Base-by-base conservation (phyloP, 129 eudicot species). In the Lactuca sativa region DNA sequence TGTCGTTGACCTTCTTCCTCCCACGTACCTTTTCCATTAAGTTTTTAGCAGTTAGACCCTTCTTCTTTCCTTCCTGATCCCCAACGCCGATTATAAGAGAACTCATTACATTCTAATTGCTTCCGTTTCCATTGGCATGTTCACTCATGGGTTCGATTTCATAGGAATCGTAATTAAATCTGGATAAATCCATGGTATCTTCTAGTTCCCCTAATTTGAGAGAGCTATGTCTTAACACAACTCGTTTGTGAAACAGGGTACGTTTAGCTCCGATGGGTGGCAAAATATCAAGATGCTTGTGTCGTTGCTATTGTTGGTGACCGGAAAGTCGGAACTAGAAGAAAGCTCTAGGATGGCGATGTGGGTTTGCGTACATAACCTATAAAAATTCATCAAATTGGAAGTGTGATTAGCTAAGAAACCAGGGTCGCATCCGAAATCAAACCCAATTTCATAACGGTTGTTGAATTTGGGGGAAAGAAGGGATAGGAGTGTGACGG, bases 1-100 rank as follows among this genome's bases (percentile, higher is more conserved):
- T 76, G 43, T 88, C 95, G 64, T 88, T 88, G 14, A 88, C 83
- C 78, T 88, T 88, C 86, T 88, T 89, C 71, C 92, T 76, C 65
- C 92, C 53, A 4, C 89, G 85, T 52, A 89, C 67, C 73, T 89
- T 92, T 12, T 92, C 96, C 96, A 89, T 85, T 58, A 89, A 75
- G 74, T 89, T 89, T 61, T 89, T 89, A 0, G 96, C 92, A 8
- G 96, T 92, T 3, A 83, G 53, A 21, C 91, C 86, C 66, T 84
- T 84, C 84, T 83, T 88, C 82, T 89, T 89, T 32, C 89, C 92
- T 65, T 83, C 86, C 10, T 69, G 78, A 72, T 80, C 82, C 72
- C 64, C 84, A 40, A 4, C 63, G 38, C 69, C 85, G 12, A 9
- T 32, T 0, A 56, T 47, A 12, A 70, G 40, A 36, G 59, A 62